Evolutionary conservation across 2,329 filamentous ascomycete species (phyloP).

Genomic region (Penicillium aurantiogriseum): DNA sequence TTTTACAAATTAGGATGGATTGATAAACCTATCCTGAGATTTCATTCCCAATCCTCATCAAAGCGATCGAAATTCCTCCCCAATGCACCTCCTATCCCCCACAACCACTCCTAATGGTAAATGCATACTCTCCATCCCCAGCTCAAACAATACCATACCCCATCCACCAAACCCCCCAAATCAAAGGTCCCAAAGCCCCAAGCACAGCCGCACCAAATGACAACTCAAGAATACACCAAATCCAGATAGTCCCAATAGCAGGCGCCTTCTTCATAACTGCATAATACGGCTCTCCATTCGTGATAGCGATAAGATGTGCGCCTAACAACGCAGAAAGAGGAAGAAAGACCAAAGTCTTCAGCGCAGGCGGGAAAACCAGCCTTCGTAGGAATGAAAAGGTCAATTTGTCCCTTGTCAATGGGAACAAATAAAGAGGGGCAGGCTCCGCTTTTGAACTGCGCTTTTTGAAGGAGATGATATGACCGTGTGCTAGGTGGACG

Average conservation of each 20-base stretch:
- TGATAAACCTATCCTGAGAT: neutral
- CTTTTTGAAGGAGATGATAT: slow-evolving; percentile 38
- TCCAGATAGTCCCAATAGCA: slow-evolving; percentile 84
- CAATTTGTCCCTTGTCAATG: slow-evolving; percentile 26
- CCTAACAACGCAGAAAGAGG: slow-evolving; percentile 51
- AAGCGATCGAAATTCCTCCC: neutral
- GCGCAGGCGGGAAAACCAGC: slow-evolving; percentile 35
- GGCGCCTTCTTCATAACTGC: slow-evolving; percentile 89
- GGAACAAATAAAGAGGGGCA: slow-evolving; percentile 21
- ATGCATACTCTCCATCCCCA: neutral
- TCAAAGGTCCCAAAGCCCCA: slow-evolving; percentile 52
- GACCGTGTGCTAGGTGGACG: slow-evolving; percentile 47
- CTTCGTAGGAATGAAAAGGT: slow-evolving; percentile 29
- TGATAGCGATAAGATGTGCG: slow-evolving; percentile 76
- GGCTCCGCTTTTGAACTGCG: neutral
- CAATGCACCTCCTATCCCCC: neutral
- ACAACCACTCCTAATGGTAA: neutral
- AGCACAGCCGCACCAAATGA: slow-evolving; percentile 64
- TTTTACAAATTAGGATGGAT: neutral
- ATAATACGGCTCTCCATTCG: slow-evolving; percentile 77
- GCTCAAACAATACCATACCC: slow-evolving; percentile 48
- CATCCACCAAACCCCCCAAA: slow-evolving; percentile 54
- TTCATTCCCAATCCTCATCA: neutral
- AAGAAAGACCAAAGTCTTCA: slow-evolving; percentile 36
- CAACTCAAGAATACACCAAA: slow-evolving; percentile 90